These are phyloP conservation scores for Claviceps capensis DNA, from an alignment of 2,329 filamentous ascomycete genomes.

Conservation along the genomic window DNA sequence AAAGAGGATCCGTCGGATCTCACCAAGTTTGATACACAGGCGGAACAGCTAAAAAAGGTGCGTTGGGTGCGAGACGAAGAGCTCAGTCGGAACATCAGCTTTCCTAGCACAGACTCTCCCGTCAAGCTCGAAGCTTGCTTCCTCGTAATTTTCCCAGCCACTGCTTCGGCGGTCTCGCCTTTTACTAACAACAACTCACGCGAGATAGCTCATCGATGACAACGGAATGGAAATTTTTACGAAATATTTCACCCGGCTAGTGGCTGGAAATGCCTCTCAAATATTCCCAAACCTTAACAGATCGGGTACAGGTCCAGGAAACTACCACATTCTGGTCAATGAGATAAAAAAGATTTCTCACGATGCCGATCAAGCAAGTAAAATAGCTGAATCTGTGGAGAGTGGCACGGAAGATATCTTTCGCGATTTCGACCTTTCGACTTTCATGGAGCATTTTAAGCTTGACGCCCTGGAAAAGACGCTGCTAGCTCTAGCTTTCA, in stretches of 20 bases:
- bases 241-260: slow-evolving; percentile 86
- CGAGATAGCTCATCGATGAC: slow-evolving; percentile 70
- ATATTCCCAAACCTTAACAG: slow-evolving; percentile 75
- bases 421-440: slow-evolving; percentile 88
- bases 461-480: slow-evolving; percentile 80
- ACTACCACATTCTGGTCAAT: slow-evolving; percentile 66
- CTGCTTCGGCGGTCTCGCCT: neutral
- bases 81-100: neutral
- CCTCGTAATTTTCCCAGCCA: neutral
- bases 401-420: slow-evolving; percentile 84
- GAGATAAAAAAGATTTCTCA: slow-evolving; percentile 80
- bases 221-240: slow-evolving; percentile 99
- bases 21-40: slow-evolving; percentile 84
- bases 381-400: slow-evolving; percentile 89
- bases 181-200: slow-evolving; percentile 9
- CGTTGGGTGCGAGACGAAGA: slow-evolving; percentile 13
- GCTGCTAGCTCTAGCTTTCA: slow-evolving; percentile 78
- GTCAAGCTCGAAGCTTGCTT: neutral
- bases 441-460: slow-evolving; percentile 93
- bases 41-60: slow-evolving; percentile 86
- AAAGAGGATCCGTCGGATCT: slow-evolving; percentile 77
- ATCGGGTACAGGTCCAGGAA: slow-evolving; percentile 60
- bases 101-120: neutral
- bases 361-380: slow-evolving; percentile 69
- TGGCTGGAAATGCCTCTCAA: slow-evolving; percentile 79